phyloP scores from a whole-genome alignment of 179 eudicot genomes.

The Carnegiea gigantea region DNA sequence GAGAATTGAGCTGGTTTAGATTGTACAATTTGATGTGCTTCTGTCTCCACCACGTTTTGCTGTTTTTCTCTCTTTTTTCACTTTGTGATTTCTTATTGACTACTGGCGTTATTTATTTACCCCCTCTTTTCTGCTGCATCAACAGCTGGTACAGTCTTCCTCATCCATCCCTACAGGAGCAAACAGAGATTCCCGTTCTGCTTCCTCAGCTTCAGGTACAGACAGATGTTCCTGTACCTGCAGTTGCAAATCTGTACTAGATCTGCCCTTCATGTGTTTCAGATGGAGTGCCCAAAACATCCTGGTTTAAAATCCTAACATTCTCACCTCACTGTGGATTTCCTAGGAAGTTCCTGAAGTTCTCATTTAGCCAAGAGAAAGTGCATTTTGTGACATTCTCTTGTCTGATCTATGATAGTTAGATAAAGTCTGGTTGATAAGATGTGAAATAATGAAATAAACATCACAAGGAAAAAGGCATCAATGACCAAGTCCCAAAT shows the following conservation, averaged over 20 bases:
- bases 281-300: background rate
- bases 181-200: slow-evolving; percentile 35
- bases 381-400: too few relatives aligned
- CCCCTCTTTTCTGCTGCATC: slow-evolving; percentile 12
- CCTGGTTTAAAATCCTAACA: background rate
- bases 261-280: background rate
- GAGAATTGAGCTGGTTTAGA: background rate
- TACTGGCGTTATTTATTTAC: slow-evolving; percentile 4
- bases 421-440: background rate
- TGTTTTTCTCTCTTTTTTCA: background rate
- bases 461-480: background rate
- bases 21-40: background rate
- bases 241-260: background rate
- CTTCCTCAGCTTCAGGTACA: slow-evolving; percentile 55
- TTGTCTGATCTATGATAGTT: background rate
- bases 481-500: background rate
- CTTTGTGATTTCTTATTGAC: background rate
- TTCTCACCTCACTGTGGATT: background rate
- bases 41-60: background rate
- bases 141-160: slow-evolving; percentile 54
- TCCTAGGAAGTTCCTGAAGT: background rate
- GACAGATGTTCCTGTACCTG: background rate
- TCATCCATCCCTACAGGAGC: slow-evolving; percentile 34
- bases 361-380: background rate
- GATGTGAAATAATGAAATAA: slow-evolving; percentile 2